Base-by-base conservation (phyloP, 2,329 filamentous ascomycete genomes). In the Fusarium hostae region DNA sequence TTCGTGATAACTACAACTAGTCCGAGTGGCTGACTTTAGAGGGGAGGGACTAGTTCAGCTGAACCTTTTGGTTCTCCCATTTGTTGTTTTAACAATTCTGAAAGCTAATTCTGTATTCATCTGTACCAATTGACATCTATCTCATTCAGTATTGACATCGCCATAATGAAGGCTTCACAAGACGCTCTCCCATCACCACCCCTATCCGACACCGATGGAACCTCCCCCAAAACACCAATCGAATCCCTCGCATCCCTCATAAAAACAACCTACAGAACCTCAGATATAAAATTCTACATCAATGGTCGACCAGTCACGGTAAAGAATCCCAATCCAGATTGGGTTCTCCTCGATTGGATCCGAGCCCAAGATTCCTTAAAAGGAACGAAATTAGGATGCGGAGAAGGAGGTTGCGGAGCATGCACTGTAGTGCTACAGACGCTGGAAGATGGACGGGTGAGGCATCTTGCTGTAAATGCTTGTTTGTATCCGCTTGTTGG, bases 1-100 rank as follows among this genome's bases (percentile, higher is more conserved):
- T 54, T 54, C 7, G 45, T 40, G 56, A 59, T 59, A 59, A 59
- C 56, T 58, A 32, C 55, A 32, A 10, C 44, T 58, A 58, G 26
- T 39, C 55, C 44, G 9, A 59, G 56, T 59, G 56, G 56, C 34
- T 59, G 56, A 32, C 20, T 26, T 35, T 28, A n/a, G 40, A 35
- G 16, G 15, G n/a, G 35, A 13, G 35, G 24, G 22, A n/a, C 26
- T 52, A 20, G 34, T 40, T 52, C 26, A n/a, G 43, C 34, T 54
- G 44, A 35, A 24, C 20, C 16, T 32, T 40, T 45, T 59, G 12
- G 32, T 24, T 32, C 45, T 54, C 6, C 44, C 12, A 24, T 59
- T 52, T 40, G 34, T 5, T 22, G n/a, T 24, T 24, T 28, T 8
- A 3, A 8, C 2, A 20, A 30, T 40, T 40, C 0, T 2, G 0